These are phyloP conservation scores for Globisporangium iwayamae DNA, from an alignment of 352 stramenopile genomes.

Conservation along the genomic window DNA sequence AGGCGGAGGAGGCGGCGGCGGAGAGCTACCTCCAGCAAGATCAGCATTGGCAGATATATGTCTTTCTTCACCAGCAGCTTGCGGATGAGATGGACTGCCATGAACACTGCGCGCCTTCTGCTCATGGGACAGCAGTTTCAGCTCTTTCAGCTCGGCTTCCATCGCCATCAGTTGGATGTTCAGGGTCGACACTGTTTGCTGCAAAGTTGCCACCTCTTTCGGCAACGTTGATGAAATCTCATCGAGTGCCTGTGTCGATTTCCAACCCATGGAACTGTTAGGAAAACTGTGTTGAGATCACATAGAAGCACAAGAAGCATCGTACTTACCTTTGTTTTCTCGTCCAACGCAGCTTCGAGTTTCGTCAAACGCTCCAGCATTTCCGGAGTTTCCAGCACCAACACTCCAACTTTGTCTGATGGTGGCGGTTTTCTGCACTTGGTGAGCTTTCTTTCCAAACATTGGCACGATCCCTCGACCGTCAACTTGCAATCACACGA, in stretches of 20 bases:
- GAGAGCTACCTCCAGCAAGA: conserved; percentile 8
- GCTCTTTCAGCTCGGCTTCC: conserved; percentile 40
- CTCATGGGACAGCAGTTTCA: conserved; percentile 30
- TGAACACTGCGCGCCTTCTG: neutral
- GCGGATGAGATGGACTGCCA: conserved; percentile 1
- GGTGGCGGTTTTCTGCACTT: neutral
- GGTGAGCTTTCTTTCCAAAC: neutral
- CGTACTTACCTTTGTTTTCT: conserved; percentile 39
- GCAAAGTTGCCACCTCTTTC: conserved; percentile 34
- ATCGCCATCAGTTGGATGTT: conserved; percentile 36
- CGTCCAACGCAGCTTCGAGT: conserved; percentile 37
- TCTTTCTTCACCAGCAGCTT: neutral
- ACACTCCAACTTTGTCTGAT: neutral
- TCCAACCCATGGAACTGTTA: neutral
- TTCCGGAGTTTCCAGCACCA: conserved; percentile 2
- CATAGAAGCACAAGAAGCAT: neutral
- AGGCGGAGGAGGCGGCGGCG: conserved; percentile 30
- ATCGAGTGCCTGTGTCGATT: conserved; percentile 27
- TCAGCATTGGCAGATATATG: neutral
- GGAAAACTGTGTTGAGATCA: neutral
- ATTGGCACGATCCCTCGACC: neutral
- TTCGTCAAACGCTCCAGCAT: conserved; percentile 33
- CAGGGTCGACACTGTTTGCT: conserved; percentile 45
- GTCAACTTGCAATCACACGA: conserved; percentile 8
- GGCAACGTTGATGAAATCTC: conserved; percentile 27